These are phyloP conservation scores for Sedum album DNA, from an alignment of 164 flowering plant species.

Conservation along the genomic window DNA sequence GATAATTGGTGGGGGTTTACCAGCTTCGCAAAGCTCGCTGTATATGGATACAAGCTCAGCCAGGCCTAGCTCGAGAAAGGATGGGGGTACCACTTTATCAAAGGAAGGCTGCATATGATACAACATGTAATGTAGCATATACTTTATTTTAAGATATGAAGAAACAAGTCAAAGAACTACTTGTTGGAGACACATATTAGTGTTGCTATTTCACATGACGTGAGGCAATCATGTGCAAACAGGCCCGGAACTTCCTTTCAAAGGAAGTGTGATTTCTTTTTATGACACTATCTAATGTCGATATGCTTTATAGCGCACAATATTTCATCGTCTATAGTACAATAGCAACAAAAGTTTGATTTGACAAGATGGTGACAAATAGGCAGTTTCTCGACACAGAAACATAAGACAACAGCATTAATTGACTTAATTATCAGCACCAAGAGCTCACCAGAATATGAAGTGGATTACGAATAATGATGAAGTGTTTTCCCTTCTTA, in stretches of 20 bases:
- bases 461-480: constrained; percentile 76
- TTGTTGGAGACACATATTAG: not conserved
- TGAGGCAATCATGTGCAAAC: not conserved
- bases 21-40: constrained; percentile 60
- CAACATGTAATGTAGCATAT: not conserved
- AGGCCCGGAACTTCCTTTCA: not conserved
- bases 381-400: not conserved
- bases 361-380: not conserved
- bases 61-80: constrained; percentile 70
- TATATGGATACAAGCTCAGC: constrained; percentile 56
- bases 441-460: constrained; percentile 56
- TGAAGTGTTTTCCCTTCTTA: constrained; percentile 91
- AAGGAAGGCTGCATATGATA: constrained; percentile 59
- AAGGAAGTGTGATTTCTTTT: no score
- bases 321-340: no score
- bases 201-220: not conserved
- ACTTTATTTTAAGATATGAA: not conserved
- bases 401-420: no score
- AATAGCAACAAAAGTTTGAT: not conserved
- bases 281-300: not conserved
- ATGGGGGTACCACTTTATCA: constrained; percentile 63
- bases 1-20: constrained; percentile 61
- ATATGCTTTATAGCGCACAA: no score
- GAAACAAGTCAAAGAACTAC: not conserved
- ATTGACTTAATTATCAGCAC: not conserved